Evolutionary conservation across 331 rosid genomes (phyloP).

Genomic region (Phaseolus coccineus): DNA sequence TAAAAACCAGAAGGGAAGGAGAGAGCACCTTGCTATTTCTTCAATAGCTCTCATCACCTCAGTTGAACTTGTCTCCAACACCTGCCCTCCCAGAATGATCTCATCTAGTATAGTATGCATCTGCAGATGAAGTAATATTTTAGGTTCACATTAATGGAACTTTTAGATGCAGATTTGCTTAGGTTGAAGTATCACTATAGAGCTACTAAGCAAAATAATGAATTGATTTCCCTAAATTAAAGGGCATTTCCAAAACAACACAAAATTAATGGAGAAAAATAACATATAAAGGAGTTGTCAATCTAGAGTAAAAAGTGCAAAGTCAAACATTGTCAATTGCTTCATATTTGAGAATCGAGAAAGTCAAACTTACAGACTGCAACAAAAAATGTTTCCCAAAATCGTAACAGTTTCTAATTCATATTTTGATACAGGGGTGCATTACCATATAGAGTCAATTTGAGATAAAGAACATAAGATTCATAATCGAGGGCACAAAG

Average conservation of each 20-base stretch:
- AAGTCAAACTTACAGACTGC: background rate
- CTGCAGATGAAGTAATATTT: slow-evolving; percentile 56
- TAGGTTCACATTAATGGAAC: slow-evolving; percentile 29
- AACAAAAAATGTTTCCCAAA: slow-evolving; percentile 12
- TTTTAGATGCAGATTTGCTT: slow-evolving; percentile 29
- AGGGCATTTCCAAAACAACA: slow-evolving; percentile 14
- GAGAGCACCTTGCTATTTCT: slow-evolving; percentile 78
- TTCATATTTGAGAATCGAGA: slow-evolving; percentile 3
- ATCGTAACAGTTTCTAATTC: slow-evolving; percentile 29
- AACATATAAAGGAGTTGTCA: background rate
- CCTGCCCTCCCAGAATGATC: slow-evolving; percentile 91
- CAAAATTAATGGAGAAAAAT: background rate
- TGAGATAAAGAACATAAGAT: slow-evolving; percentile 34
- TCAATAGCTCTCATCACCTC: slow-evolving; percentile 88
- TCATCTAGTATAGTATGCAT: slow-evolving; percentile 86
- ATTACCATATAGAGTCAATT: background rate
- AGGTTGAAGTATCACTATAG: background rate
- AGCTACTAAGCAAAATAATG: slow-evolving; percentile 9
- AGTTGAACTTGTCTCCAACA: slow-evolving; percentile 86
- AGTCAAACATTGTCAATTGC: slow-evolving; percentile 21
- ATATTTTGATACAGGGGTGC: slow-evolving; percentile 11
- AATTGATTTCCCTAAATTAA: slow-evolving; percentile 6
- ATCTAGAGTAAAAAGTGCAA: slow-evolving; percentile 3
- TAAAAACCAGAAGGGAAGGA: slow-evolving; percentile 38
- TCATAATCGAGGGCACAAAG: slow-evolving; percentile 24